Evolutionary conservation across 805 yeast species (phyloP).

Genomic region (Komagataella phaffii): DNA sequence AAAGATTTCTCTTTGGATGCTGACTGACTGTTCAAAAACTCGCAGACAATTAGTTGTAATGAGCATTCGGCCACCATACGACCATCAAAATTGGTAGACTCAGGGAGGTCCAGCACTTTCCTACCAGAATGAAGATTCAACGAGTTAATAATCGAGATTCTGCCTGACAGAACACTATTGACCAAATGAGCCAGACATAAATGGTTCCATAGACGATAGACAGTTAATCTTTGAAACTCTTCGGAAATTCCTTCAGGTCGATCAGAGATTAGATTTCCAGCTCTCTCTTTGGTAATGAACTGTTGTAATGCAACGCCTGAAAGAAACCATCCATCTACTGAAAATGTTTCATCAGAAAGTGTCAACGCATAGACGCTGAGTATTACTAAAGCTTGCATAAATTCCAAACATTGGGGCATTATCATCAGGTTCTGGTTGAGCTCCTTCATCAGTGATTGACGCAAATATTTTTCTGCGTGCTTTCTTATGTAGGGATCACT

Average conservation of each 20-base stretch:
- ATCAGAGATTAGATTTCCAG: conserved; percentile 22
- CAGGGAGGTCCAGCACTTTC: conserved; percentile 36
- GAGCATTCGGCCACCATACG: conserved; percentile 69
- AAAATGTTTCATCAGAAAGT: conserved; percentile 35
- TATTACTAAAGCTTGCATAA: conserved; percentile 54
- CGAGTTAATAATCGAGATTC: conserved; percentile 48
- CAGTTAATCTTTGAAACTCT: conserved; percentile 38
- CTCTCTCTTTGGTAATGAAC: conserved; percentile 37
- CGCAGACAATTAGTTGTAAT: conserved; percentile 43
- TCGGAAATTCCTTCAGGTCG: conserved; percentile 14
- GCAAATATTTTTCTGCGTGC: conserved; percentile 26
- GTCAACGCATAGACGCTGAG: conserved; percentile 54
- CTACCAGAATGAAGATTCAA: conserved; percentile 38
- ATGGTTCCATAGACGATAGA: conserved; percentile 61
- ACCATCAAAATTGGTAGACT: conserved; percentile 71
- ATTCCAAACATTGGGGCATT: conserved; percentile 36
- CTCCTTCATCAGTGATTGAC: conserved; percentile 35
- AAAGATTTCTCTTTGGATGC: conserved; percentile 12
- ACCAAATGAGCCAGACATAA: conserved; percentile 53
- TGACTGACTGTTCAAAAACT: conserved; percentile 30
- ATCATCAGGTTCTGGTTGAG: conserved; percentile 28
- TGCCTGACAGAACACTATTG: conserved; percentile 52
- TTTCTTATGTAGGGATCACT: conserved; percentile 22
- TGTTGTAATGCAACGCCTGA: conserved; percentile 55
- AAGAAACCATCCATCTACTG: conserved; percentile 58